Conservation (phyloP, 345 rosid species). For the Euphorbia pulcherrima region DNA sequence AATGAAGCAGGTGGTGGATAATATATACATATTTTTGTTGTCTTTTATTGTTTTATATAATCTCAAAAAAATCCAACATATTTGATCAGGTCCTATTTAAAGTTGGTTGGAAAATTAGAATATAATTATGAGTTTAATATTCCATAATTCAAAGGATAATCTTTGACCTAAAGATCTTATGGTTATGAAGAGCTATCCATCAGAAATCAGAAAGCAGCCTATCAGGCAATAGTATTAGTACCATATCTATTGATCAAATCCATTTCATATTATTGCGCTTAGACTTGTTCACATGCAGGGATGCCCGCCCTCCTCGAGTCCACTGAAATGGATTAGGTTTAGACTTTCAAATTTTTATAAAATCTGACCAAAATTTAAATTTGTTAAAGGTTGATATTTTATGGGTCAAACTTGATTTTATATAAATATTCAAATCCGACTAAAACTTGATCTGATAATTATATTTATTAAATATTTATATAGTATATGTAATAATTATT, state of each 20-base stretch:
- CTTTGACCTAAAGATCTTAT: conserved; percentile 58
- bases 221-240: conserved; percentile 14
- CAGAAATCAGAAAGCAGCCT: conserved; percentile 31
- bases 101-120: conserved; percentile 14
- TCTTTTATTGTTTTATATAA: background rate
- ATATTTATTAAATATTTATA: too few relatives aligned
- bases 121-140: background rate
- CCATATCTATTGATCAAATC: background rate
- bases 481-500: too few relatives aligned
- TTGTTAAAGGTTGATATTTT: too few relatives aligned
- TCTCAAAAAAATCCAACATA: background rate
- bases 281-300: too few relatives aligned
- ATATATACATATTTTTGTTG: background rate
- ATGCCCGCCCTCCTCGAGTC: too few relatives aligned
- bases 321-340: too few relatives aligned
- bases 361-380: too few relatives aligned
- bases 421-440: too few relatives aligned
- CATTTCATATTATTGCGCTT: too few relatives aligned
- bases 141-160: conserved; percentile 36
- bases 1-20: background rate
- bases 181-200: conserved; percentile 31
- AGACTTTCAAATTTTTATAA: too few relatives aligned
- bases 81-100: conserved; percentile 10
- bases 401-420: too few relatives aligned
- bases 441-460: too few relatives aligned